A percentile compares a stretch with the other conserved stretches of the same genome.
Conservation (phyloP, 331 rosid species). For the Stylosanthes scabra region DNA sequence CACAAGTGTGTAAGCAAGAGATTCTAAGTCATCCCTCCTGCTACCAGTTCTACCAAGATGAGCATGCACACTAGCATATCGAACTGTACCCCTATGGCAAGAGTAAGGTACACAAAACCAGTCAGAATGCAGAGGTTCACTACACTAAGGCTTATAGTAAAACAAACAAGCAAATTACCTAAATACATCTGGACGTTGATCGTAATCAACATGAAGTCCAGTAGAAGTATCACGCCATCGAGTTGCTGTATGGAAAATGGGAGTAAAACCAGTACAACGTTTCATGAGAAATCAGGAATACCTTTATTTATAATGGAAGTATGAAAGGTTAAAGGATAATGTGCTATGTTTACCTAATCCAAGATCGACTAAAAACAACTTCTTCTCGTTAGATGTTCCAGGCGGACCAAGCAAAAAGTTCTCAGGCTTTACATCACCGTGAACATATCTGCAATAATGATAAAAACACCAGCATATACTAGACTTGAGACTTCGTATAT, state of each 20-base stretch:
- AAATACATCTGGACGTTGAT: constrained; percentile 96
- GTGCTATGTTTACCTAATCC: constrained; percentile 64
- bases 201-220: constrained; percentile 92
- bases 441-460: constrained; percentile 71
- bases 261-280: constrained; percentile 4
- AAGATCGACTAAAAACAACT: constrained; percentile 85
- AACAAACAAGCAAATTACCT: constrained; percentile 55
- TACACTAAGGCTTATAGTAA: constrained; percentile 1
- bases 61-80: constrained; percentile 96
- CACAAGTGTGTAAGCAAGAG: constrained; percentile 89
- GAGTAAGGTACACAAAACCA: constrained; percentile 30
- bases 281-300: constrained; percentile 23
- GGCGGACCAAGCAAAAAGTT: constrained; percentile 91
- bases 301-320: constrained; percentile 11
- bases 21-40: constrained; percentile 96
- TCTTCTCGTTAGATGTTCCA: constrained; percentile 83
- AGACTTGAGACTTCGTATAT: background rate
- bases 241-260: constrained; percentile 58
- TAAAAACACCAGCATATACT: background rate
- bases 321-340: constrained; percentile 14
- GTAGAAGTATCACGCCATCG: constrained; percentile 80
- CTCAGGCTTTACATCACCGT: constrained; percentile 96
- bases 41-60: constrained; percentile 96
- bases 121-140: constrained; percentile 20
- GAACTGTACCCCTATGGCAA: constrained; percentile 84